phyloP scores from a whole-genome alignment of 1,139 yeast genomes.

The Pichia sp. region DNA sequence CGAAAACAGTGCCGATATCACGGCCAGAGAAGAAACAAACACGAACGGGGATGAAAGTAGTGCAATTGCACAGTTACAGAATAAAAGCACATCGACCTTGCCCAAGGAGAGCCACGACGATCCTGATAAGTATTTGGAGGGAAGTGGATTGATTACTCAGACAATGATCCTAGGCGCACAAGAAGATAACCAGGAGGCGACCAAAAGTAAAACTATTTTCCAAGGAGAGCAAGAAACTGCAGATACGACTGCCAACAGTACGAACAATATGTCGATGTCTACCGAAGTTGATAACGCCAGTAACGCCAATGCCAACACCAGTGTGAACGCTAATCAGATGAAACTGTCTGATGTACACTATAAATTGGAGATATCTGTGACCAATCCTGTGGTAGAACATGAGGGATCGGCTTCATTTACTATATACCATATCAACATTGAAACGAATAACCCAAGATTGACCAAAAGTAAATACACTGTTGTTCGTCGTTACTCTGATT shows the following conservation, averaged over 20 bases:
- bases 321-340: neutral
- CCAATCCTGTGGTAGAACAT: constrained; percentile 35
- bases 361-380: constrained; percentile 1
- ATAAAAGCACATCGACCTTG: neutral
- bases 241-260: neutral
- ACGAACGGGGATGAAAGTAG: neutral
- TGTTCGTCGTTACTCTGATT: constrained; percentile 40
- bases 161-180: constrained; percentile 15
- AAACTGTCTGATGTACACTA: neutral
- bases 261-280: constrained; percentile 1
- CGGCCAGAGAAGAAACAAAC: neutral
- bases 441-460: constrained; percentile 42
- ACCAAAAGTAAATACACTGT: constrained; percentile 33
- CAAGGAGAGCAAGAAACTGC: neutral
- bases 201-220: neutral
- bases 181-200: neutral
- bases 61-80: neutral
- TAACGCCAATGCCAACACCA: neutral
- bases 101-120: neutral
- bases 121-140: constrained; percentile 6
- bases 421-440: constrained; percentile 70
- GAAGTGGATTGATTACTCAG: constrained; percentile 18
- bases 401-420: constrained; percentile 80
- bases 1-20: neutral
- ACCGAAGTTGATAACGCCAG: neutral